phyloP scores from a whole-genome alignment of 2,329 filamentous ascomycete species.

The Diplodia mutila region DNA sequence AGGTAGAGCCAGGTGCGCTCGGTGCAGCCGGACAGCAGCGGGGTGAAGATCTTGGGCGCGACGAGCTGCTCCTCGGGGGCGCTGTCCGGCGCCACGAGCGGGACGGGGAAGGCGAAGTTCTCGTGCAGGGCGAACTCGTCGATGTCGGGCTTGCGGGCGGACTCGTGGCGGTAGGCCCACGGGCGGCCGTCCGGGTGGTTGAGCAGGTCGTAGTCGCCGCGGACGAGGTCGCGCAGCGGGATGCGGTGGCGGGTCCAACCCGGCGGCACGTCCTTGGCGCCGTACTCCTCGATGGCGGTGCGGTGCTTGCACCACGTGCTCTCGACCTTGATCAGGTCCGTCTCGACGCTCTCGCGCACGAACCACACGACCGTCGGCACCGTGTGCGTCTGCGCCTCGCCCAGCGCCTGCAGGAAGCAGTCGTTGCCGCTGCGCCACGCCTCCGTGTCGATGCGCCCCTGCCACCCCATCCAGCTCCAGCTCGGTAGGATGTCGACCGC shows the following conservation, averaged over 20 bases:
- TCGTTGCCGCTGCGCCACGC: slow-evolving; percentile 12
- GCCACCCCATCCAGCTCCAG: slow-evolving; percentile 29
- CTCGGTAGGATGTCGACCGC: not conserved
- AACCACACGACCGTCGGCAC: slow-evolving; percentile 16
- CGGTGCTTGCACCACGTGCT: slow-evolving; percentile 21
- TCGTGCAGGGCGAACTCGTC: not conserved
- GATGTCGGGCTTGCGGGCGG: not conserved
- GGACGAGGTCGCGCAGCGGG: not conserved
- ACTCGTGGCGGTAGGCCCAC: not conserved
- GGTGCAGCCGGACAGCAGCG: slow-evolving; percentile 6
- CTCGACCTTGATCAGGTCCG: slow-evolving; percentile 10
- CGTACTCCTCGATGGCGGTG: slow-evolving; percentile 1
- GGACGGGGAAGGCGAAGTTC: slow-evolving; percentile 6
- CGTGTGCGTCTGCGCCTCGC: not conserved
- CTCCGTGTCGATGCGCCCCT: slow-evolving; percentile 18
- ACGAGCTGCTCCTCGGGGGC: not conserved
- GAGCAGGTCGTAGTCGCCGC: slow-evolving; percentile 9
- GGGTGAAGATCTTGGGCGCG: slow-evolving; percentile 1
- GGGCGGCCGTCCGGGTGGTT: slow-evolving; percentile 11
- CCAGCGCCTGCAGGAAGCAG: not conserved
- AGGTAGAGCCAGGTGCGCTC: slow-evolving; percentile 7
- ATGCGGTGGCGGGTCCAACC: slow-evolving; percentile 3
- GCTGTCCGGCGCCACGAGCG: not conserved
- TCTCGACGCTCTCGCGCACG: slow-evolving; percentile 21
- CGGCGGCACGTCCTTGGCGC: not conserved